Evolutionary conservation across 75 land plant species (phyloP), one percentile per base, ranked within the genome.

Genomic region (Ceratopteris richardii): DNA sequence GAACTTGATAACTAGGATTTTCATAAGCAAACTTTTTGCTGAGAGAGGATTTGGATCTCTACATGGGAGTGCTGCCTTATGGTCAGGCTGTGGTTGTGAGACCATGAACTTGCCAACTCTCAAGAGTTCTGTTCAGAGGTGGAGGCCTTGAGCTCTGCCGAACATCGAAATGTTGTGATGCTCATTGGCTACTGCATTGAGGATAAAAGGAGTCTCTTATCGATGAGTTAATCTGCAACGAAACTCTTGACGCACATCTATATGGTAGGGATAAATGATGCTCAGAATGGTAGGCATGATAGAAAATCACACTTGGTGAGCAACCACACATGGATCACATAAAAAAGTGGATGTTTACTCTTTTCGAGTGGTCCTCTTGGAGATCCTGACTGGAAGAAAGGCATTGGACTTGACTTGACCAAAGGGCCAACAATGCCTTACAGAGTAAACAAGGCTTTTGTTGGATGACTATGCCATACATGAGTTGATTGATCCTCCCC

Each of bases 261-360:
- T 89, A 86, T 58, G 82, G 89, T 27, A 65, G 67, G 18, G 62
- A 71, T 36, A 66, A 23, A 33, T 75, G 76, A 19, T 67, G 79
- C 14, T 61, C 88, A 50, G 82, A 76, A 72, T 93, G 98, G 98
- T 41, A 73, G 54, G 82, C 96, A 4, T 60, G 98, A n/a, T 87
- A 93, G 76, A 89, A 93, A 48, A 79, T 93, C 58, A 96, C 98
- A 13, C 75, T 93, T 58, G 98, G 98, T 60, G 90, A 95, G 64
- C 96, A 87, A 29, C 98, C 65, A 96, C 90, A 27, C 68, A 90
- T 52, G 98, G 96, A 1, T 63, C 89, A 54, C 61, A 90, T 29
- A 95, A 92, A 59, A 92, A 88, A 64, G 97, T 90, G 22, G 97
- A 92, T 76, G 97, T 92, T 0, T 92, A 85, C 60, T 92, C 97